Percentiles rank a stretch among this genome's conserved stretches.
Conservation (phyloP, 371 early-diverging fungal genomes). For the Mortierella sp. region DNA sequence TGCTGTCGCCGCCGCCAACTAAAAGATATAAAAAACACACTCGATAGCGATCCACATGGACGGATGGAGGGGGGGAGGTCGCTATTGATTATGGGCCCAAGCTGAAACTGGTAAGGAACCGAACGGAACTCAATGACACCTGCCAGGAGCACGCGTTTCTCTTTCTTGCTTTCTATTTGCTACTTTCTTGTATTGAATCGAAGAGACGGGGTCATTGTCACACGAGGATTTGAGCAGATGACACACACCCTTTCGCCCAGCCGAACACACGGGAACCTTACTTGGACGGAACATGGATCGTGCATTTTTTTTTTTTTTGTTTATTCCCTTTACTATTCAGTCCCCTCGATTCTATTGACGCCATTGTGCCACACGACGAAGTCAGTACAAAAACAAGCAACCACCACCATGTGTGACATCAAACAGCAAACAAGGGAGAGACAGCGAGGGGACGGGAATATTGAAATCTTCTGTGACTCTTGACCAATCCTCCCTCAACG, state of each 20-base stretch:
- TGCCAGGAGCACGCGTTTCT: background rate
- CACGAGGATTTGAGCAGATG: constrained; percentile 31
- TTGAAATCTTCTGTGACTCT: background rate
- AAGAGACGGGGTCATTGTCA: constrained; percentile 11
- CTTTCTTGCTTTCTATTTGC: background rate
- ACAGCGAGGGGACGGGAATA: too few relatives aligned
- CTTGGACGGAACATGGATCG: constrained; percentile 34
- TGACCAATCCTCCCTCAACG: background rate
- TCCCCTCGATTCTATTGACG: background rate
- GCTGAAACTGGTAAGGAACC: constrained; percentile 23
- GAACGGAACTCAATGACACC: background rate
- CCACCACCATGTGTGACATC: background rate
- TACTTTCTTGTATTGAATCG: background rate
- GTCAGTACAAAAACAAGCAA: background rate
- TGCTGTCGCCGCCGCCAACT: constrained; percentile 25
- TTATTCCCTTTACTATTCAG: too few relatives aligned
- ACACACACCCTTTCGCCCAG: constrained; percentile 5
- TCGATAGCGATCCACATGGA: constrained; percentile 4
- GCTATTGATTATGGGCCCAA: background rate
- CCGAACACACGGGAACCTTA: constrained; percentile 33
- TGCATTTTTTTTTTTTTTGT: too few relatives aligned
- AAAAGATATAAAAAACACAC: too few relatives aligned
- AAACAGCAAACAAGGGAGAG: too few relatives aligned
- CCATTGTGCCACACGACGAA: background rate
- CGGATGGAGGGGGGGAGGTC: background rate